phyloP scores from a whole-genome alignment of 208 protist species.

The Lotmaria passim region DNA sequence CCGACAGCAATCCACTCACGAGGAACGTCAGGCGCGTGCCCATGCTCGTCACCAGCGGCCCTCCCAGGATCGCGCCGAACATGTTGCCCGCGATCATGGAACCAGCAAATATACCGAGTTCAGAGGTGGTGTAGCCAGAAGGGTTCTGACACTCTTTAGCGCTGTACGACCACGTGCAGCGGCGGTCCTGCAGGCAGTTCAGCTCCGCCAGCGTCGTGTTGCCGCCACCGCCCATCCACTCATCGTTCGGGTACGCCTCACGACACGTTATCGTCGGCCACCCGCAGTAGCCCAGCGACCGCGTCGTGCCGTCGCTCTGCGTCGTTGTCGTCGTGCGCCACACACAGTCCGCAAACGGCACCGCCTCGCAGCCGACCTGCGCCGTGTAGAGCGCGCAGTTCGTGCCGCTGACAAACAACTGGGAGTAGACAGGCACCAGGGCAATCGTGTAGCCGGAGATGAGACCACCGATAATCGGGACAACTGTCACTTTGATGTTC shows the following conservation, averaged over 20 bases:
- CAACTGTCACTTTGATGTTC: constrained; percentile 1
- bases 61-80: constrained; percentile 48
- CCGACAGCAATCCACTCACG: constrained; percentile 37
- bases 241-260: constrained; percentile 22
- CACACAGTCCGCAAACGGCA: constrained; percentile 54
- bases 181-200: constrained; percentile 38
- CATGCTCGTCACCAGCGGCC: constrained; percentile 29
- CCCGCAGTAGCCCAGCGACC: constrained; percentile 31
- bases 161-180: constrained; percentile 57
- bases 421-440: not conserved
- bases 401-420: constrained; percentile 14
- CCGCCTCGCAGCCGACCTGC: constrained; percentile 38
- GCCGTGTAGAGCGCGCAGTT: constrained; percentile 61
- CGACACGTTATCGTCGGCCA: constrained; percentile 44
- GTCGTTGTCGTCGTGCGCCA: constrained; percentile 37
- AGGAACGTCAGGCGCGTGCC: constrained; percentile 50
- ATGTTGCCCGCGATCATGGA: constrained; percentile 59
- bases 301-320: not conserved
- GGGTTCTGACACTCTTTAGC: constrained; percentile 49
- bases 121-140: constrained; percentile 33
- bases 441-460: constrained; percentile 3
- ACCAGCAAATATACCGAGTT: constrained; percentile 57
- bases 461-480: not conserved
- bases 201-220: constrained; percentile 3
- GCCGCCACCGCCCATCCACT: constrained; percentile 3